A percentile compares a stretch with the other conserved stretches of the same genome.
Evolutionary conservation across 176 grass and related monocot genomes (phyloP).

Genomic region (Ensete glaucum): DNA sequence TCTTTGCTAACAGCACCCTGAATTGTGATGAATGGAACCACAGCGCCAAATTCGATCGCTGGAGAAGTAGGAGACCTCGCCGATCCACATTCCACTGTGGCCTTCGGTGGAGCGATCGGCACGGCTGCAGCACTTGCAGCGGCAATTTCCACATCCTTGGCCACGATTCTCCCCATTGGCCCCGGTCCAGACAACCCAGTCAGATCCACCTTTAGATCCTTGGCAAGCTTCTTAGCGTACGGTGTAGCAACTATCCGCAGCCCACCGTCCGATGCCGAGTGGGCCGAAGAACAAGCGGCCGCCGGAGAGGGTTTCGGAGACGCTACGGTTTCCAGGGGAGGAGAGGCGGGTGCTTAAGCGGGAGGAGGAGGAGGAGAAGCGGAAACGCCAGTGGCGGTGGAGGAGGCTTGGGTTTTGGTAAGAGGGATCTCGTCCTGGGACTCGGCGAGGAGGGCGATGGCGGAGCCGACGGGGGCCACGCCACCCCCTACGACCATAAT

Average conservation of each 20-base stretch:
- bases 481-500: slow-evolving; percentile 63
- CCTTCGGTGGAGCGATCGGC: slow-evolving; percentile 1
- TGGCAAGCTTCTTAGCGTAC: slow-evolving; percentile 94
- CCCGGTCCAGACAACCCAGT: slow-evolving; percentile 44
- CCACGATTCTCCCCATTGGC: slow-evolving; percentile 75
- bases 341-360: slow-evolving; percentile 23
- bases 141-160: slow-evolving; percentile 75
- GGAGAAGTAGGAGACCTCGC: slow-evolving; percentile 20
- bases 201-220: slow-evolving; percentile 75
- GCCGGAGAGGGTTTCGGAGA: slow-evolving; percentile 1
- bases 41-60: slow-evolving; percentile 45
- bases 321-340: slow-evolving; percentile 26
- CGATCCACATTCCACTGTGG: slow-evolving; percentile 1
- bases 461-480: slow-evolving; percentile 81
- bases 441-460: slow-evolving; percentile 93
- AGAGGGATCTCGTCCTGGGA: slow-evolving; percentile 65
- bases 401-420: slow-evolving; percentile 61
- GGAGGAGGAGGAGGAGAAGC: not conserved
- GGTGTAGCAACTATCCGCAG: slow-evolving; percentile 64
- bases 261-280: slow-evolving; percentile 53
- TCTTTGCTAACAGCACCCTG: slow-evolving; percentile 79
- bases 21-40: slow-evolving; percentile 86
- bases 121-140: slow-evolving; percentile 18
- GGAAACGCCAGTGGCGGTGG: slow-evolving; percentile 21
- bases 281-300: slow-evolving; percentile 5